Base-by-base conservation (phyloP, 2,329 filamentous ascomycete species). In the Colletotrichum aenigma region DNA sequence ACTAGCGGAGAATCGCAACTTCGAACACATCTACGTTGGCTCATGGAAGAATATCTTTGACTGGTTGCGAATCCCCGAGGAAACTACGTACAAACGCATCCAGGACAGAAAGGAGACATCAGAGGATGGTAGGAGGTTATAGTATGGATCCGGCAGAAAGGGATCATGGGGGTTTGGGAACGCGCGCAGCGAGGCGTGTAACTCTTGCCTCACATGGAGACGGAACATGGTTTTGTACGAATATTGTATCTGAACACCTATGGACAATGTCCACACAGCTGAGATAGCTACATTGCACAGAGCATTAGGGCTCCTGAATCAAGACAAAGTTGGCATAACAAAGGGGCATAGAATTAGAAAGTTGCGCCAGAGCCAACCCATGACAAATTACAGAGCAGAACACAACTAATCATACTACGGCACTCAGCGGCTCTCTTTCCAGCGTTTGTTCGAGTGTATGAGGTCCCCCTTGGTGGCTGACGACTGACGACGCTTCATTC, bases 11-110 rank as follows among this genome's bases (percentile, higher is more conserved):
- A 88, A 88, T 3, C 85, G 89, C 24, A 87, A 85, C 1, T 90
- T 85, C 70, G 86, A 87, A 67, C 89, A 91, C 76, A 82, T 92
- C 6, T 79, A 81, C 6, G 86, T 92, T 7, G 82, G 81, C 36
- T 73, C 80, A 4, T 91, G 87, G 85, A 82, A 87, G 36, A 78
- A 70, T 8, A 82, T 90, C 10, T 86, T 88, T 55, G 70, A 79
- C 13, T 8, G 65, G n/a, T 13, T 76, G 4, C 52, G 66, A 15
- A 43, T 70, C 16, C 10, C 56, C 18, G 30, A 64, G 18, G 55
- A 56, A 34, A 32, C 21, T 21, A 58, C 30, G 26, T n/a, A 24
- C n/a, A 52, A 52, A 21, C 43, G 43, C n/a, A 52, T 21, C 12
- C 28, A 32, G n/a, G 67, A 66, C n/a, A 43, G 34, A 43, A 16